Evolutionary conservation across 495 filamentous ascomycete species (phyloP), one percentile per base, ranked within the genome.

Genomic region (Rostrohypoxylon terebratum): DNA sequence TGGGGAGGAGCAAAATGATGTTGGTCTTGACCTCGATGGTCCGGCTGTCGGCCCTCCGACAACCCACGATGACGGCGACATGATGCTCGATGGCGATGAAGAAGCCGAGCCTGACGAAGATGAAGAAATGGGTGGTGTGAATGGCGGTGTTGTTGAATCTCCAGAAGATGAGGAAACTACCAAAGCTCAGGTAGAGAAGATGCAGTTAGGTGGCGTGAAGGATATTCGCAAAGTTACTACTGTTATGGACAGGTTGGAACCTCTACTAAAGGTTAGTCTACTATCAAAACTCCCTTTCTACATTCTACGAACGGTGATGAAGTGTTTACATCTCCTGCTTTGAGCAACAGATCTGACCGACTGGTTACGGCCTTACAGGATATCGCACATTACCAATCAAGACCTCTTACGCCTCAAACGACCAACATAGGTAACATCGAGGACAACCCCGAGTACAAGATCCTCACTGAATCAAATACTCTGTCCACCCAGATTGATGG

Each of bases 401-500:
- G 91, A 66, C 90, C 91, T 5, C 84, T 91, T n/a, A 84, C 88
- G 61, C 83, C 86, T 57, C 85, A 87, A 60, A 85, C 83, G 64
- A 84, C 80, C 66, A 89, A 85, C 75, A 82, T 91, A 61, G 93
- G 93, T 76, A 90, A 88, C 18, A 87, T 94, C 69, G 93, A 95
- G 80, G 93, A 94, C 75, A 92, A 95, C 72, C 93, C 92, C 33
- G 93, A 96, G 74, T 96, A 95, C 78, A 88, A 93, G 77, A 86
- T 96, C 59, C 81, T 96, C 57, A 94, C 92, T 25, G 86, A 93
- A 77, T 92, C 93, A 7, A 96, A 96, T 76, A 91, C 89, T 13
- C 85, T 96, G 36, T 94, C 96, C 18, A 93, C 95, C 11, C 90
- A 89, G 58, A 98, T 97, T 59, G 94, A 96, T 64, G 92, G 92